Evolutionary conservation across 768 basidiomycete species (phyloP).

Genomic region (Rhodotorula toruloides): DNA sequence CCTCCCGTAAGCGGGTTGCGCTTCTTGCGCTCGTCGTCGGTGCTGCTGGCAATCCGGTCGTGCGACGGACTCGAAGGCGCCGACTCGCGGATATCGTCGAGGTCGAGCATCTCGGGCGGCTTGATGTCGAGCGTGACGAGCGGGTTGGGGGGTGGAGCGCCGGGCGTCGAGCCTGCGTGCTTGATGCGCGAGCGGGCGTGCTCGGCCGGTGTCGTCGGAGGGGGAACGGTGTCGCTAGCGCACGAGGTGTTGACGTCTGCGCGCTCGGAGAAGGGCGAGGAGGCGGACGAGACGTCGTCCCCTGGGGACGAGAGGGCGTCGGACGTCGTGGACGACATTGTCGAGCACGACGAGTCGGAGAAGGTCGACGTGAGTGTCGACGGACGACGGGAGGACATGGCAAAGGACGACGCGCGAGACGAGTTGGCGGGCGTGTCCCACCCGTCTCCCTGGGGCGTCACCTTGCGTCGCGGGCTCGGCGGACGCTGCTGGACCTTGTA

Average conservation of each 20-base stretch:
- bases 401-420: not conserved
- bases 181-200: slow-evolving; percentile 4
- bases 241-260: too few species aligned
- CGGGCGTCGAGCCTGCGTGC: slow-evolving; percentile 27
- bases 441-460: not conserved
- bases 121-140: not conserved
- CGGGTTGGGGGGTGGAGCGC: slow-evolving; percentile 12
- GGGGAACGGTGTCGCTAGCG: not conserved
- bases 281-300: not conserved
- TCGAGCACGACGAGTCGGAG: not conserved
- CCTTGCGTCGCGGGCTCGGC: not conserved
- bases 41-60: not conserved
- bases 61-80: not conserved
- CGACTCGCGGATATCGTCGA: not conserved
- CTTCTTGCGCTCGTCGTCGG: not conserved
- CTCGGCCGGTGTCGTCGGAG: slow-evolving; percentile 1
- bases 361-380: slow-evolving; percentile 7
- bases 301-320: not conserved
- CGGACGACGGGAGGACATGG: not conserved
- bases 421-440: slow-evolving; percentile 5
- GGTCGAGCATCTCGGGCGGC: not conserved
- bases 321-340: not conserved
- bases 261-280: not conserved
- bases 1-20: not conserved
- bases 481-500: not conserved